These are phyloP conservation scores for Eucalyptus rudis DNA, from an alignment of 345 rosid genomes.

Conservation along the genomic window DNA sequence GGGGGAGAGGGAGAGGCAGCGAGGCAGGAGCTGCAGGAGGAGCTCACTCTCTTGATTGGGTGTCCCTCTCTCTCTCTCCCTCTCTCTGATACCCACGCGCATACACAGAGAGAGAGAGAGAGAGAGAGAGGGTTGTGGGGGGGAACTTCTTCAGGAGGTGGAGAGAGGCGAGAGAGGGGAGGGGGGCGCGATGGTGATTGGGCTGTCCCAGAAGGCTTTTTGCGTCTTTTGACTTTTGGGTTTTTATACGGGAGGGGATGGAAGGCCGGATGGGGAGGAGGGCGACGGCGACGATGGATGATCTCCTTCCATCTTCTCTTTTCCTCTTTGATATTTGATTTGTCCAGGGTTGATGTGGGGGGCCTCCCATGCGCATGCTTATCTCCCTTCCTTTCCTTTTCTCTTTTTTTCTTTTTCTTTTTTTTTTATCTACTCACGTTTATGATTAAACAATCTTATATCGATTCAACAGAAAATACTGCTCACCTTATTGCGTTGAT, in stretches of 20 bases:
- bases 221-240: not conserved
- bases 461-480: too few species aligned
- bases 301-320: not conserved
- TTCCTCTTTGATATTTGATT: not conserved
- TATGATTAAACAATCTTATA: too few species aligned
- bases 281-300: not conserved
- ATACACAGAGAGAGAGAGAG: not conserved
- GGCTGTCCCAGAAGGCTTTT: not conserved
- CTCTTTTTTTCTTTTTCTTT: fast-evolving
- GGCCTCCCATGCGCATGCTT: not conserved
- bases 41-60: too few species aligned
- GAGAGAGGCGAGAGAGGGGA: fast-evolving
- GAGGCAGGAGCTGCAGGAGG: not conserved
- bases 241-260: not conserved
- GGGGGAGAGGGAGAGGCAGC: not conserved
- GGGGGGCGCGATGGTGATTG: not conserved
- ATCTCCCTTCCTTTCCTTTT: not conserved
- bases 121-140: not conserved
- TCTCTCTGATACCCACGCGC: not conserved
- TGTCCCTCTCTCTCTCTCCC: too few species aligned
- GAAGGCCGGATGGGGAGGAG: not conserved
- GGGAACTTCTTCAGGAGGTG: not conserved
- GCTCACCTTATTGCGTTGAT: fast-evolving
- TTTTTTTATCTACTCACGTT: too few species aligned
- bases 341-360: not conserved